Evolutionary conservation across 257 asterid species (phyloP), one percentile per base, ranked within the genome.

Genomic region (Solanum neorickii): DNA sequence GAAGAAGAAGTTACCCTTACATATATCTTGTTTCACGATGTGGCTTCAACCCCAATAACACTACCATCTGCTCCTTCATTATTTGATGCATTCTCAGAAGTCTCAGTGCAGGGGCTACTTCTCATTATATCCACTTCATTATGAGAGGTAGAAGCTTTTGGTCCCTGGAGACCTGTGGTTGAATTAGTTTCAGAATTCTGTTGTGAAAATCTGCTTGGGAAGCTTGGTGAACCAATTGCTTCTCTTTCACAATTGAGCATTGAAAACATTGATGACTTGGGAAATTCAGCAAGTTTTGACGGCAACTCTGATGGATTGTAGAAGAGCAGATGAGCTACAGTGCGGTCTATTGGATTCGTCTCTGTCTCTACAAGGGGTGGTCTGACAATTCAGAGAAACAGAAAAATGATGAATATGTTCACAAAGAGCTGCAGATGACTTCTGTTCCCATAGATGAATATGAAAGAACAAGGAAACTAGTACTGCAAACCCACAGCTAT

Each of bases 281-380:
- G 91, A 46, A 89, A 85, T 88, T 92, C 96, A 49, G 87, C 75
- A 83, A 88, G 90, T 87, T 91, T 95, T 88, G 93, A 95, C 13
- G 95, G 76, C 44, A 87, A 86, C 73, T 92, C 95, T 2, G 86
- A 83, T 25, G 96, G 95, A 91, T 92, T 89, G 86, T 94, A 95
- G 93, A 96, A 96, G 89, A 96, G 96, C 85, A 96, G 91, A 92
- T 94, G 98, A 52, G 99, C 99, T 86, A 96, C 94, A 25, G 92
- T 89, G 65, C 99, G 96, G 87, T 96, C 99, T 74, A 94, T 92
- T 33, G 99, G 98, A 87, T 96, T 96, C 59, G 98, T 96, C 78
- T 94, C 90, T 0, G 96, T 92, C 92, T 96, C 99, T 85, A 90
- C 89, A 87, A 92, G 92, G 62, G 92, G 91, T 74, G 89, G 90